Evolutionary conservation across 805 yeast genomes (phyloP), one percentile per base, ranked within the genome.

Genomic region (Cyberlindnera amylophila): DNA sequence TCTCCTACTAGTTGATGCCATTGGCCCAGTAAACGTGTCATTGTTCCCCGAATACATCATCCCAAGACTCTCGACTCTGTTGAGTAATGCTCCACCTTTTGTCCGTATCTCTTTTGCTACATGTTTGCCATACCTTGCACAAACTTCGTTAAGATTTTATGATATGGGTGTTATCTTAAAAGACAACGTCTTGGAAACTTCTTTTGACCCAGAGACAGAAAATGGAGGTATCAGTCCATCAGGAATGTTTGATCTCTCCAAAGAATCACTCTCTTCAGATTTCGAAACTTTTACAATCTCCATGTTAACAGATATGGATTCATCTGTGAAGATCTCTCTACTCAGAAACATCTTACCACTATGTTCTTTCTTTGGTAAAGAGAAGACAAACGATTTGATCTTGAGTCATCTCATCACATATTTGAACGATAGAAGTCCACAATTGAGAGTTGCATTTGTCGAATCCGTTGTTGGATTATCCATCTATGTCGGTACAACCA

Each of bases 391-490:
- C 56, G 98, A 93, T 58, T 70, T 93, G 32, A 80, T 93, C 17
- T 64, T 93, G 36, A 89, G 96, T 34, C 98, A 93, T 66, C 67
- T 90, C 42, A 90, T 93, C 34, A 90, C 98, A 0, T 93, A 89
- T 56, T 65, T 93, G 49, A 93, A 93, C 61, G 96, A 90, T 57
- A 72, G 79, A 42, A 79, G 81, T 54, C 66, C 82, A 0, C 73
- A 78, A 16, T 66, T 93, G 17, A 70, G 95, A 45, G 65, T 85
- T 23, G 79, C 81, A 4, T 81, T 93, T 53, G 80, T 91, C 29
- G 74, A 79, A 32, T 72, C 88, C 7, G 76, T 90, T 10, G 72
- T 88, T 2, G 79, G 82, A 1, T 69, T 93, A 9, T 84, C 95
- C 0, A 77, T 89, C 4, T 83, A 79, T 57, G 79, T 90, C 13